Base-by-base conservation (phyloP, 495 filamentous ascomycete genomes). In the Xylaria scruposa region DNA sequence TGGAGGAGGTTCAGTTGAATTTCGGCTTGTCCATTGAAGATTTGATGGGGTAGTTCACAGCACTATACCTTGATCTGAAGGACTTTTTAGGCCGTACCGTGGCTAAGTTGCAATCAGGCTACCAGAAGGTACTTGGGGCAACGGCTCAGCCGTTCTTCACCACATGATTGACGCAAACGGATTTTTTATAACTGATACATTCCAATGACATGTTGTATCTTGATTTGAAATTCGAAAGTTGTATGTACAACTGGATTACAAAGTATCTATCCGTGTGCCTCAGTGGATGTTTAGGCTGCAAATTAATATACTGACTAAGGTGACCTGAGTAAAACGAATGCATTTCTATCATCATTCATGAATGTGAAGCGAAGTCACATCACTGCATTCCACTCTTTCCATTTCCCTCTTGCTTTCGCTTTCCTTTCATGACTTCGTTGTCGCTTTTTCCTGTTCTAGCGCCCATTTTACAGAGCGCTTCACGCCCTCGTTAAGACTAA, bases 401-500 rank as follows among this genome's bases (percentile, higher is more conserved):
- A 47, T 24, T 74, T 26, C 56, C 71, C 64, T 67, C 49, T 21
- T 61, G 54, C 67, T 58, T 60, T 70, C 26, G 6, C 29, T 13
- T 44, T 17, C 36, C 10, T 42, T 59, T 78, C 49, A 78, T 65
- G 54, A 68, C n/a, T 69, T 78, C 31, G 36, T 80, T 4, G 58
- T 80, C 1, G 59, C 33, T 75, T 83, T 81, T 73, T 83, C 79
- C 77, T 85, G 81, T 51, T 92, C 90, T 70, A 91, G 73, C 40
- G 89, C 87, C 81, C 88, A 92, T 67, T 86, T 84, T 44, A 94
- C 92, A 3, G 89, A 89, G 78, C 90, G 88, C 71, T 84, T 84
- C 61, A 97, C 85, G 7, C 92, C 94, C 72, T 97, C 93, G 56
- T 92, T 85, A 71, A 97, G 81, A 26, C 84, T 83, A n/a, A 94